phyloP scores from a whole-genome alignment of 2,329 filamentous ascomycete species.

The Penicillium sp. region DNA sequence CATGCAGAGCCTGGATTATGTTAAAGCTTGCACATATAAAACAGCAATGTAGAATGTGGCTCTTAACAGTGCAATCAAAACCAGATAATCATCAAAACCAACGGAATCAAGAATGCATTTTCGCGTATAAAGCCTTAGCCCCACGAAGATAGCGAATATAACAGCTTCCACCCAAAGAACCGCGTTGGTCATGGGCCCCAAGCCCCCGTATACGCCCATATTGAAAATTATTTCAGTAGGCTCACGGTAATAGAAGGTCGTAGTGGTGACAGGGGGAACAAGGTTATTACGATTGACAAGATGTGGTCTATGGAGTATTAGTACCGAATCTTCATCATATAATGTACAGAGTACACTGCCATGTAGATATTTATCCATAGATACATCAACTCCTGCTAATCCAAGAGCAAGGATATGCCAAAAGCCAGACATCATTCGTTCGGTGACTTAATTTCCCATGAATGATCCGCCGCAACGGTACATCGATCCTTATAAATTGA shows the following conservation, averaged over 20 bases:
- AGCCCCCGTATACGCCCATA: constrained; percentile 24
- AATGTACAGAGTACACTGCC: not conserved
- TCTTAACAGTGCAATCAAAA: constrained; percentile 16
- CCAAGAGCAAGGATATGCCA: too few relatives aligned
- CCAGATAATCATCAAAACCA: constrained; percentile 22
- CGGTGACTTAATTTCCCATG: too few relatives aligned
- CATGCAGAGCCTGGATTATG: constrained; percentile 15
- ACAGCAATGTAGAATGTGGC: not conserved
- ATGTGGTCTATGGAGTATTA: not conserved
- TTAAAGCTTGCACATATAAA: not conserved
- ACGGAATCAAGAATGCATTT: constrained; percentile 21
- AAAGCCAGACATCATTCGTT: too few relatives aligned
- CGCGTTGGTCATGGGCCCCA: constrained; percentile 25
- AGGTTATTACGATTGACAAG: not conserved
- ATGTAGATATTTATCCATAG: not conserved
- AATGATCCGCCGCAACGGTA: too few relatives aligned
- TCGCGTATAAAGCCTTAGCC: constrained; percentile 21
- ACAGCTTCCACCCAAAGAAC: constrained; percentile 22
- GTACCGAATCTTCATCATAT: not conserved
- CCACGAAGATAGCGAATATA: constrained; percentile 20
- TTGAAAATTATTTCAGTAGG: not conserved
- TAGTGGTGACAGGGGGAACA: not conserved
- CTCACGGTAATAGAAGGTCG: not conserved
- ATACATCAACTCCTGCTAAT: not conserved
- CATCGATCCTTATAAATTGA: too few relatives aligned